Evolutionary conservation across 2,329 filamentous ascomycete genomes (phyloP).

Genomic region (Penicillium frequentans): DNA sequence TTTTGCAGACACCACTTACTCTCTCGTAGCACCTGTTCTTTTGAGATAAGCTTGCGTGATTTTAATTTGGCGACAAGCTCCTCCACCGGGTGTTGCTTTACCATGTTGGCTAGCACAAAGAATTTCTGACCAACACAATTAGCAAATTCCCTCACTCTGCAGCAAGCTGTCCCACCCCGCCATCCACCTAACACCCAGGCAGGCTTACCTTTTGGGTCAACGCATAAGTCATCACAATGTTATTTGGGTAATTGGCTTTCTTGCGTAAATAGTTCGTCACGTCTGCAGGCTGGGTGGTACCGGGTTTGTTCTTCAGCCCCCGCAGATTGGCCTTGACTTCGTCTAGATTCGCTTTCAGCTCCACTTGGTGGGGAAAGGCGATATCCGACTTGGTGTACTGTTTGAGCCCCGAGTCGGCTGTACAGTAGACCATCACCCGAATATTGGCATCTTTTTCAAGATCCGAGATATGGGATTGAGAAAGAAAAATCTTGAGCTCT

Average conservation of each 20-base stretch:
- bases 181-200: not conserved
- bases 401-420: slow-evolving; percentile 60
- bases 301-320: slow-evolving; percentile 92
- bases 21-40: slow-evolving; percentile 78
- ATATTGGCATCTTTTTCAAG: slow-evolving; percentile 62
- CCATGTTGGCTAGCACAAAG: slow-evolving; percentile 72
- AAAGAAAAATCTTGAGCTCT: slow-evolving; percentile 59
- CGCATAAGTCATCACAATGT: slow-evolving; percentile 84
- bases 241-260: slow-evolving; percentile 69
- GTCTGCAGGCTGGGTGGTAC: slow-evolving; percentile 90
- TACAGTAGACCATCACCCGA: slow-evolving; percentile 81
- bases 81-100: slow-evolving; percentile 69
- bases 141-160: not conserved
- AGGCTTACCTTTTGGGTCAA: slow-evolving; percentile 74
- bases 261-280: slow-evolving; percentile 75
- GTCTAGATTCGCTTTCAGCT: slow-evolving; percentile 84
- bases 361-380: slow-evolving; percentile 86
- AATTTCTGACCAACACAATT: slow-evolving; percentile 59
- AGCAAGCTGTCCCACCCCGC: not conserved
- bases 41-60: slow-evolving; percentile 70
- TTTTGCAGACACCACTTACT: slow-evolving; percentile 51
- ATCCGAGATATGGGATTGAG: slow-evolving; percentile 53
- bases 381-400: slow-evolving; percentile 66
- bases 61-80: slow-evolving; percentile 69
- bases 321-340: slow-evolving; percentile 92